A percentile compares a stretch with the other conserved stretches of the same genome.
phyloP scores from a whole-genome alignment of 2,329 filamentous ascomycete species.

The Zymoseptoria brevis region DNA sequence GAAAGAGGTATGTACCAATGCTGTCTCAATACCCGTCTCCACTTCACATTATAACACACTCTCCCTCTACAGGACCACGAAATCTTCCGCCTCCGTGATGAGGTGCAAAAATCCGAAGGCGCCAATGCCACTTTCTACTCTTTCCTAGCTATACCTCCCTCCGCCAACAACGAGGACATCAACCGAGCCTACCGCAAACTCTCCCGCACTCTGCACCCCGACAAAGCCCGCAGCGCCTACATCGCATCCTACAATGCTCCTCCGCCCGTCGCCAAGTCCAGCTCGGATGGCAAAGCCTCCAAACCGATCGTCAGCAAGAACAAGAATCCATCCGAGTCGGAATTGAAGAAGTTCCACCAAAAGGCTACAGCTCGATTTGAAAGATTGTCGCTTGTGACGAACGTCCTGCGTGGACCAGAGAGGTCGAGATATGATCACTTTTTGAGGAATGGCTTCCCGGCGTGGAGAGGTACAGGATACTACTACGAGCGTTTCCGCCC shows the following conservation, averaged over 20 bases:
- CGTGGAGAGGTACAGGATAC: slow-evolving; percentile 96
- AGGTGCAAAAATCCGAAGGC: slow-evolving; percentile 69
- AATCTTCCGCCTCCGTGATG: slow-evolving; percentile 91
- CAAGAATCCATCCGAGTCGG: slow-evolving; percentile 63
- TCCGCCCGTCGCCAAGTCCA: slow-evolving; percentile 30
- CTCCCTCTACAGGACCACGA: slow-evolving; percentile 63
- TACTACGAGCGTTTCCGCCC: slow-evolving; percentile 94
- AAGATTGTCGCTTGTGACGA: slow-evolving; percentile 73
- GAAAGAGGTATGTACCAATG: slow-evolving; percentile 51
- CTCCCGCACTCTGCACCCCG: slow-evolving; percentile 75
- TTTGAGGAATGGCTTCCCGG: slow-evolving; percentile 82
- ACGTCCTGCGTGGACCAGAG: slow-evolving; percentile 72
- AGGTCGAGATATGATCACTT: slow-evolving; percentile 94
- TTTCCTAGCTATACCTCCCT: slow-evolving; percentile 68
- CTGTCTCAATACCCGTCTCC: background rate
- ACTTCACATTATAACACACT: background rate
- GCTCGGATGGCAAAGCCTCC: slow-evolving; percentile 49
- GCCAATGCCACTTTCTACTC: slow-evolving; percentile 82
- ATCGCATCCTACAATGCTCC: slow-evolving; percentile 58
- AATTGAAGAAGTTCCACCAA: slow-evolving; percentile 73
- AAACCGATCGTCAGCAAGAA: slow-evolving; percentile 50
- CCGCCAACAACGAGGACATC: slow-evolving; percentile 77
- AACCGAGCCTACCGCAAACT: slow-evolving; percentile 90
- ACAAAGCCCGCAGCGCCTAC: slow-evolving; percentile 87
- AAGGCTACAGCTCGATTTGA: slow-evolving; percentile 75